Conservation (phyloP, 441 rosid species). For the Isatis lusitanica region DNA sequence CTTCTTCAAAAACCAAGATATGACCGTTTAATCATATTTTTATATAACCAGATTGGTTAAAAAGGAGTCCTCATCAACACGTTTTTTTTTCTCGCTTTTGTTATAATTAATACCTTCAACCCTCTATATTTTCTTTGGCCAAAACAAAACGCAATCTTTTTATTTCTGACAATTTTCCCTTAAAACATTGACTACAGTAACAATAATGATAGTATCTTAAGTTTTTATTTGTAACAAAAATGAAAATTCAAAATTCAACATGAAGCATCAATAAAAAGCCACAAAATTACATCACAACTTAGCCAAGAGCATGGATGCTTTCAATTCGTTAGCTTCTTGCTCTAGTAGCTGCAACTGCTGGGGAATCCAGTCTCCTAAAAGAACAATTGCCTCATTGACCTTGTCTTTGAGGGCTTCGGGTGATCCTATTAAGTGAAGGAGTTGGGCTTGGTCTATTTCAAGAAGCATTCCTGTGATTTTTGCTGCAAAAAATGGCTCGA, state of each 20-base stretch:
- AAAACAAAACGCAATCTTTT: no score
- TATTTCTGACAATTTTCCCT: background rate
- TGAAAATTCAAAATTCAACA: background rate
- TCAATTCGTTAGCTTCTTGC: background rate
- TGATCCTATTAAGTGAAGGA: background rate
- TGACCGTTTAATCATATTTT: no score
- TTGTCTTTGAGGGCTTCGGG: background rate
- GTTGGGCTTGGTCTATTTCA: background rate
- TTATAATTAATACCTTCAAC: no score
- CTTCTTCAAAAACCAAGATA: no score
- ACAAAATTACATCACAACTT: background rate
- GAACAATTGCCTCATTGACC: background rate
- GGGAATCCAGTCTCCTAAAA: background rate
- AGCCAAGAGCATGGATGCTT: background rate
- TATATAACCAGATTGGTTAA: no score
- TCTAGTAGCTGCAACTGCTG: background rate
- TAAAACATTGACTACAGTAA: background rate
- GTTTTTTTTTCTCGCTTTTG: no score
- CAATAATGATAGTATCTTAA: background rate
- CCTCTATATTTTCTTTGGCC: background rate
- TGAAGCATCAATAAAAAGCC: background rate
- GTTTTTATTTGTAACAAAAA: background rate
- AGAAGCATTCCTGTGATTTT: conserved; percentile 2
- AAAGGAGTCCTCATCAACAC: no score
- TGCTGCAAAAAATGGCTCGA: background rate